These are phyloP conservation scores for Irpex sp. DNA, from an alignment of 1,284 basidiomycete species.

Conservation along the genomic window DNA sequence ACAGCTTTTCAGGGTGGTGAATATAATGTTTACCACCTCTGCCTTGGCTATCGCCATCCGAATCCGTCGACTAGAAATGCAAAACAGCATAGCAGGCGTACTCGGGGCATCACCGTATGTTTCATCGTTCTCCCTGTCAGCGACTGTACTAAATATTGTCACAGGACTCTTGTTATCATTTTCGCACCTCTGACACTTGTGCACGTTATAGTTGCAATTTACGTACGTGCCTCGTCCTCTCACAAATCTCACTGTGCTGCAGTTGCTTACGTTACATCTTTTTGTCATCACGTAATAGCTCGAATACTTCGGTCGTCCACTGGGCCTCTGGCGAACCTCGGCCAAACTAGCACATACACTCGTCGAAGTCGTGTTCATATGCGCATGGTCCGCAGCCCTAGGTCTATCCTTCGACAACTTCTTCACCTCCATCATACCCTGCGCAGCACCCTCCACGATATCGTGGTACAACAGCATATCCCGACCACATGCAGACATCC, in stretches of 20 bases:
- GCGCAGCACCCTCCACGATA: slow-evolving; percentile 50
- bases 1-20: slow-evolving; percentile 82
- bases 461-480: slow-evolving; percentile 65
- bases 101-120: slow-evolving; percentile 81
- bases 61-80: slow-evolving; percentile 60
- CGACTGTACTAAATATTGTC: slow-evolving; percentile 10
- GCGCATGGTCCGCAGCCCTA: slow-evolving; percentile 88
- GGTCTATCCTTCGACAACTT: slow-evolving; percentile 89
- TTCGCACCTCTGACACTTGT: slow-evolving; percentile 82
- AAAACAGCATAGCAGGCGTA: slow-evolving; percentile 54
- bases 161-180: slow-evolving; percentile 80
- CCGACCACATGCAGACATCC: slow-evolving; percentile 37
- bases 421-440: slow-evolving; percentile 83
- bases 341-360: slow-evolving; percentile 78
- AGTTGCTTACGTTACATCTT: background rate
- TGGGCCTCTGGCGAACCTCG: slow-evolving; percentile 87
- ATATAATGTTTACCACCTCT: slow-evolving; percentile 77
- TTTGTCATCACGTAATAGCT: slow-evolving; percentile 40
- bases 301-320: slow-evolving; percentile 88
- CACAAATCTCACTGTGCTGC: background rate
- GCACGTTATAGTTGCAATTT: slow-evolving; percentile 83
- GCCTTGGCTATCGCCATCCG: slow-evolving; percentile 79
- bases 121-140: background rate
- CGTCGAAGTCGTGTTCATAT: slow-evolving; percentile 84
- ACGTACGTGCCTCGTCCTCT: slow-evolving; percentile 45